phyloP scores from a whole-genome alignment of 2,329 filamentous ascomycete species.

The Ophiobolus disseminans region DNA sequence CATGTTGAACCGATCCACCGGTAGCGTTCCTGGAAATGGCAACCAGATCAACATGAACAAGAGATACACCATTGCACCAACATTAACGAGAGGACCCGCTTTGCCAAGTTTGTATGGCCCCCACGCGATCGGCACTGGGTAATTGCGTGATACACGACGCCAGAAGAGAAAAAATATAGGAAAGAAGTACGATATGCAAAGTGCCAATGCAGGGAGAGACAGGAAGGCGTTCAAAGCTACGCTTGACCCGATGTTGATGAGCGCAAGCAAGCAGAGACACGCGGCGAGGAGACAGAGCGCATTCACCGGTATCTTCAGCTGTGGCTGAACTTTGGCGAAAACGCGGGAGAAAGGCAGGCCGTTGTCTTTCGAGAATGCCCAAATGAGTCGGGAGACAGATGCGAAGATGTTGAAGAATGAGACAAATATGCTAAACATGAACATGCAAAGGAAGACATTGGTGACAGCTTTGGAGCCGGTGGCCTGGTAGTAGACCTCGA shows the following conservation, averaged over 20 bases:
- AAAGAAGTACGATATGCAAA: constrained; percentile 41
- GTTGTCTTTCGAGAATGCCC: constrained; percentile 58
- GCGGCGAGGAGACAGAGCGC: constrained; percentile 24
- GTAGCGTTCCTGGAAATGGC: constrained; percentile 32
- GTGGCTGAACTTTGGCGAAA: constrained; percentile 31
- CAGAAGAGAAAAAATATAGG: constrained; percentile 34
- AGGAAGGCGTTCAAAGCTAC: constrained; percentile 41
- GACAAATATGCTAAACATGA: constrained; percentile 43
- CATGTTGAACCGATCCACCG: constrained; percentile 26
- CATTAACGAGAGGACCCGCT: constrained; percentile 29
- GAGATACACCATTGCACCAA: constrained; percentile 28
- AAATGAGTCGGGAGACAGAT: constrained; percentile 56
- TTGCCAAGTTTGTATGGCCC: constrained; percentile 32
- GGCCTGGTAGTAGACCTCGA: constrained; percentile 55
- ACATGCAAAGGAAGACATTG: constrained; percentile 47
- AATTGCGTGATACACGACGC: constrained; percentile 14
- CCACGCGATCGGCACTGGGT: constrained; percentile 19
- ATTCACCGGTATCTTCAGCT: constrained; percentile 26
- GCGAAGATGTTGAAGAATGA: constrained; percentile 52
- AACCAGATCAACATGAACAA: constrained; percentile 35
- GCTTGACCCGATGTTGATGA: constrained; percentile 38
- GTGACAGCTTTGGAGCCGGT: constrained; percentile 45
- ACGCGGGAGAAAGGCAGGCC: constrained; percentile 43
- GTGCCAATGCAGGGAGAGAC: constrained; percentile 36
- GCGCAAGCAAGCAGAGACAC: constrained; percentile 38